These are phyloP conservation scores for Trichosanthes truncata DNA, from an alignment of 306 rosid genomes.

Conservation along the genomic window DNA sequence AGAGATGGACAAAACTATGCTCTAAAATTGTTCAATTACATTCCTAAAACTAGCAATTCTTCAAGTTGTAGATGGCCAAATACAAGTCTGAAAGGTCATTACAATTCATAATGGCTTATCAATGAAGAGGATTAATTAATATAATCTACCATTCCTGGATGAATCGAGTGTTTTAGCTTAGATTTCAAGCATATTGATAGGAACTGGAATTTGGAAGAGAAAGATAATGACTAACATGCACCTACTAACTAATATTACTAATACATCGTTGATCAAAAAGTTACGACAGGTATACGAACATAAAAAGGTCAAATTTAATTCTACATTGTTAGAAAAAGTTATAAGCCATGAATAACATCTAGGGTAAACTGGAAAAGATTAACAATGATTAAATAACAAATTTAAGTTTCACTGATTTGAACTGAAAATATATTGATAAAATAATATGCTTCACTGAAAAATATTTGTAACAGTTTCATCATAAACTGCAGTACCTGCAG, in stretches of 20 bases:
- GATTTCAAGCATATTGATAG: not conserved
- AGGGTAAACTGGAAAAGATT: not conserved
- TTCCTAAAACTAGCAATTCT: not conserved
- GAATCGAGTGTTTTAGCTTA: not conserved
- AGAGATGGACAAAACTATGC: not conserved
- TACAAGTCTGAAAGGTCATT: not conserved
- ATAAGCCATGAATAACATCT: not conserved
- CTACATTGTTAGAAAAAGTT: not conserved
- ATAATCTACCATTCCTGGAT: not conserved
- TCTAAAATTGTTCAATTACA: not conserved
- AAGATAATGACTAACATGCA: not conserved
- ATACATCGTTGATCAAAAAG: not conserved
- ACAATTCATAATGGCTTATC: not conserved
- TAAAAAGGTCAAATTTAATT: not conserved
- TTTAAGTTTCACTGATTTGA: not conserved
- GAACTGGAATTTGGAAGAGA: not conserved
- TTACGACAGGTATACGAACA: not conserved
- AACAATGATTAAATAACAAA: not conserved
- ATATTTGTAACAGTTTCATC: not conserved
- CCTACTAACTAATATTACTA: not conserved
- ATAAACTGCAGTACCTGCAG: conserved; percentile 45
- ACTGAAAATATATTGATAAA: not conserved
- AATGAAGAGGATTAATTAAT: not conserved
- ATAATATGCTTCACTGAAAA: not conserved
- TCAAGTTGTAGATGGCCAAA: not conserved